Base-by-base conservation (phyloP, 176 grass and related monocot species). In the Ananas comosus region DNA sequence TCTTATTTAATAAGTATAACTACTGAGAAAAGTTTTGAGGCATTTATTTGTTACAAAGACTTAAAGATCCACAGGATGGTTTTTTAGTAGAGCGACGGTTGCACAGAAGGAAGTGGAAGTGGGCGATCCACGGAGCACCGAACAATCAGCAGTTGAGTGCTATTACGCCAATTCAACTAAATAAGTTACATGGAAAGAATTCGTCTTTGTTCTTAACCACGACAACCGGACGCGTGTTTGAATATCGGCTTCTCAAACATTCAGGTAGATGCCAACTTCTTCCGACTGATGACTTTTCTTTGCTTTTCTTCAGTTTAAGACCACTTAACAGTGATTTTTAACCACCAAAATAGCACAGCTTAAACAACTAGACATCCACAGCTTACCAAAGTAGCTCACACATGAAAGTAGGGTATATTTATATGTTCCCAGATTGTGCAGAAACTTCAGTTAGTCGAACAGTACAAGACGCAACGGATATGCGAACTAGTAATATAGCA, bases 41-140 rank as follows among this genome's bases (percentile, higher is more conserved):
- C 33, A 42, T 42, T 42, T 42, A 42, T 42, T 42, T 7, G 33
- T 42, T 85, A 70, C 92, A 83, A 63, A 63, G 74, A 83, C 76
- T 90, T 72, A 90, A 81, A 97, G 89, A 87, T 87, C 86, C 72
- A 83, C 94, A 97, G 94, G 94, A 88, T 85, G 94, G 94, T 76
- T 59, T 97, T 86, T 81, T 97, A 85, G 82, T 90, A 82, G 94
- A 97, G 77, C 78, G 94, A 10, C 86, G 89, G 70, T 79, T 97
- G 84, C 84, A 97, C 79, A 86, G 84, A 80, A 90, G 89, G 82
- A 97, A 90, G 74, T 97, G 94, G 94, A 92, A 97, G 83, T 97
- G 94, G 94, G 69, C 68, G 48, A 81, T 83, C 50, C 93, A 92
- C 50, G 89, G 93, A 79, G 74, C 81, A 80, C 88, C 93, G 18